Base-by-base conservation (phyloP, 78 protist genomes). In the Pigoraptor vietnamica region DNA sequence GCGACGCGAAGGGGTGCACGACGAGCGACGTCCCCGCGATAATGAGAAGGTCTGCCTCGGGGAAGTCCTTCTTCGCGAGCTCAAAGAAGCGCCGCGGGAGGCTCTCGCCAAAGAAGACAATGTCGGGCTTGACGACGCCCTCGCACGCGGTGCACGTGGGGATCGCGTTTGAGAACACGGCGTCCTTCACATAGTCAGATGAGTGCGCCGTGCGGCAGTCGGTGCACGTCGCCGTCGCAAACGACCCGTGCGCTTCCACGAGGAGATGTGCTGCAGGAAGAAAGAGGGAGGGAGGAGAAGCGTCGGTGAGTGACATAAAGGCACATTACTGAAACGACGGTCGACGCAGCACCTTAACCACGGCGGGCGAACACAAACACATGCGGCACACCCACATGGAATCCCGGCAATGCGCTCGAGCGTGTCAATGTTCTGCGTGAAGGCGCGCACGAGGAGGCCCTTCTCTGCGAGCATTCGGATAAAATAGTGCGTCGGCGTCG, bases 21-120 rank as follows among this genome's bases (percentile, higher is more conserved):
- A 0, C 0, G 34, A 94, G 91, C 84, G 95, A 93, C 23, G 94
- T 79, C 33, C 96, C 96, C 25, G 89, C 35, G 37, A 94, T 90
- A 39, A 94, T 1, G 23, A 94, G 84, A 25, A 89, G 82, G n/a
- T 94, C 96, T 25, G 38, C 37, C 32, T 56, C 33, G 23, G 32
- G 90, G 24, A 91, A 25, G 81, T 91, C 95, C 81, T 40, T 40
- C 35, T 25, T 6, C 29, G 48, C 25, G 37, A 0, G 36, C 29
- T 35, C 6, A 29, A 25, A 39, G 90, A 88, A 81, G 55, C 37
- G 36, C n/a, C 10, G 83, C 23, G 93, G 89, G 33, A 82, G 87
- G 0, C 1, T 1, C 92, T 94, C 95, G 48, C 95, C 94, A 83
- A 94, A 94, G 91, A 94, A 94, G 48, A 94, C 95, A 10, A 94